Base-by-base conservation (phyloP, 176 grass and related monocot species). In the Oryza longistaminata region DNA sequence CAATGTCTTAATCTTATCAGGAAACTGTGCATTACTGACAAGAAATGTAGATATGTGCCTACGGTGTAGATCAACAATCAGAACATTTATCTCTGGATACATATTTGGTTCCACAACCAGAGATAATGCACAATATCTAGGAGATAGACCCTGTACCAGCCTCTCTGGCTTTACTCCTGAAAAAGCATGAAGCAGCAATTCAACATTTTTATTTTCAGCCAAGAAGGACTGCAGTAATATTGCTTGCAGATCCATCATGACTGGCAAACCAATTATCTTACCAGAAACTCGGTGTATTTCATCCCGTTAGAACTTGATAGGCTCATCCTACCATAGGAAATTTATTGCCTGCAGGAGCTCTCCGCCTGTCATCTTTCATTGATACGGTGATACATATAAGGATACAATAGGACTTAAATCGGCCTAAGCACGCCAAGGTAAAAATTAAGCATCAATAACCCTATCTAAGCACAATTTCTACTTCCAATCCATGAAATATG, bases 1-100 rank as follows among this genome's bases (percentile, higher is more conserved):
- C 78, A 99, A 44, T 7, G 74, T 78, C 76, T 94, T 92, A 69
- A 99, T 99, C 80, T 78, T 93, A 24, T 99, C 93, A 84, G 96
- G 93, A 89, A 99, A 99, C 78, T 99, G 96, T 49, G 96, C 96
- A 93, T 99, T 99, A 83, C 93, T 96, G 80, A 99, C 93, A 82
- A 99, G 90, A 83, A 99, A 96, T 4, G 88, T 99, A 26, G 96
- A 99, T 81, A 99, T 99, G 76, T 87, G 91, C 62, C 91, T 95
- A 29, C 64, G 65, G 68, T 99, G 91, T 69, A 99, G 80, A 71
- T 99, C 96, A 84, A 92, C 91, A 75, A 99, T 75, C 81, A 99
- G 86, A 77, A 90, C 31, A 96, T 99, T 99, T 90, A 96, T 99
- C 84, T 99, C 96, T 14, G 88, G 96, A 78, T 96, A 99, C 93